phyloP scores from a whole-genome alignment of 352 stramenopile genomes.

The Phytophthora ramorum region DNA sequence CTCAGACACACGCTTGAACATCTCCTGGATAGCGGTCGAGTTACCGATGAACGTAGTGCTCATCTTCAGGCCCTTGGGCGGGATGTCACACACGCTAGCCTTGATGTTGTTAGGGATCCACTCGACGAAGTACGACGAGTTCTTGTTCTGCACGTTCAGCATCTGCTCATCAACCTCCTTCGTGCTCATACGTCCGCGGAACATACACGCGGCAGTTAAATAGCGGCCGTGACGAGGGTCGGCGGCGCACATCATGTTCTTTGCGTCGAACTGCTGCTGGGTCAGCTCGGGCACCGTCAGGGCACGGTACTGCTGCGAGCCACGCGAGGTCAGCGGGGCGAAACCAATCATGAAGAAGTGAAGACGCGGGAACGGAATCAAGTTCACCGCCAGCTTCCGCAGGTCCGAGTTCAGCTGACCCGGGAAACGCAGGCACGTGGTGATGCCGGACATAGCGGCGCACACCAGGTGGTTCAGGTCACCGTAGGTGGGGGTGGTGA shows the following conservation, averaged over 20 bases:
- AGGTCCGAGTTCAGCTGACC: constrained; percentile 99
- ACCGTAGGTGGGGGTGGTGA: constrained; percentile 98
- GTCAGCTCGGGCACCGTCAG: constrained; percentile 98
- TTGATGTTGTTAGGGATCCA: constrained; percentile 99
- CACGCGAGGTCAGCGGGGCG: constrained; percentile 95
- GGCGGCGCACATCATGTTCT: constrained; percentile 99
- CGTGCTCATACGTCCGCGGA: constrained; percentile 99
- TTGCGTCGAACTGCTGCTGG: constrained; percentile 99
- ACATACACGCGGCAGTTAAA: constrained; percentile 99
- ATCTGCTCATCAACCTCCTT: constrained; percentile 99
- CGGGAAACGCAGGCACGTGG: constrained; percentile 98
- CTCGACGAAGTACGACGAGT: constrained; percentile 99
- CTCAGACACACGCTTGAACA: constrained; percentile 99
- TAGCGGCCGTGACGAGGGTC: constrained; percentile 99
- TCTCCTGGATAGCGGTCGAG: constrained; percentile 99
- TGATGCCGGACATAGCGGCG: constrained; percentile 98
- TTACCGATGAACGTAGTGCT: constrained; percentile 99
- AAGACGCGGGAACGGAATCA: constrained; percentile 99
- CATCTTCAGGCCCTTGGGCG: constrained; percentile 98
- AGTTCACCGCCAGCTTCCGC: constrained; percentile 98
- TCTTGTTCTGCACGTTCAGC: constrained; percentile 99
- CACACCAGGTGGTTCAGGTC: constrained; percentile 99
- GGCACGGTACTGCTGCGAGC: constrained; percentile 98
- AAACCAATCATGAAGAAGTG: constrained; percentile 99
- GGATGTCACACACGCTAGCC: constrained; percentile 99